Evolutionary conservation across 2,329 filamentous ascomycete genomes (phyloP).

Genomic region (Dothideomycetidae sp.): DNA sequence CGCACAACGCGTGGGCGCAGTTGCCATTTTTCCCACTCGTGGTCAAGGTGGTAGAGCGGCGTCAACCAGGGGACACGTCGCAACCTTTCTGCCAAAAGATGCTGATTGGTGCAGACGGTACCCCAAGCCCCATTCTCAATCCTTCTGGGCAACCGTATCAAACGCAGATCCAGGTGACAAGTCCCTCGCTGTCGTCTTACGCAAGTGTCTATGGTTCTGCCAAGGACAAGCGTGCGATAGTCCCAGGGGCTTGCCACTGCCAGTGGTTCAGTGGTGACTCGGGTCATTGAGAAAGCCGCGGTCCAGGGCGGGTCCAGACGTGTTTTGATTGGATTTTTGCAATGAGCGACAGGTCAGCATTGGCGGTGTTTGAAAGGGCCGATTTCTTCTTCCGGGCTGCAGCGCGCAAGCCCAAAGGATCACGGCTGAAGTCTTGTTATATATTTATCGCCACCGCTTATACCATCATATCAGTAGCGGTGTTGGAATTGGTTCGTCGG

Average conservation of each 20-base stretch:
- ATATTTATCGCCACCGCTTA: too few species aligned
- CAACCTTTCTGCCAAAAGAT: conserved; percentile 52
- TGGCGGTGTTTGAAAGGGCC: too few species aligned
- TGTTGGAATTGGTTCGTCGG: too few species aligned
- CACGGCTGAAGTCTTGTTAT: too few species aligned
- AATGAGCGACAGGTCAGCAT: too few species aligned
- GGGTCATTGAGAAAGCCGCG: too few species aligned
- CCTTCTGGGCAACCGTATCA: conserved; percentile 24
- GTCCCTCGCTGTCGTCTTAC: conserved; percentile 22
- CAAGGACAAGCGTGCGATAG: conserved; percentile 10
- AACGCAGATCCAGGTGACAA: conserved; percentile 27
- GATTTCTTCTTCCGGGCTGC: too few species aligned
- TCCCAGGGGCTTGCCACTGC: conserved; percentile 22
- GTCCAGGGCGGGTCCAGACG: too few species aligned
- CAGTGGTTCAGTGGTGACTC: conserved; percentile 21
- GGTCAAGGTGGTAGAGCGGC: conserved; percentile 53
- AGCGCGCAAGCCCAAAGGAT: too few species aligned
- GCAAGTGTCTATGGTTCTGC: conserved; percentile 12
- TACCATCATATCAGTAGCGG: too few species aligned
- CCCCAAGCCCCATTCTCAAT: conserved; percentile 25
- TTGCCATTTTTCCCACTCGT: conserved; percentile 33
- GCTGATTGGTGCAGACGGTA: conserved; percentile 40
- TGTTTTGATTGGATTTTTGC: too few species aligned
- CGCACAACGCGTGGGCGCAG: conserved; percentile 14
- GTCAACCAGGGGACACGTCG: conserved; percentile 31